These are phyloP conservation scores for Salix brachista DNA, from an alignment of 345 rosid genomes.

Conservation along the genomic window DNA sequence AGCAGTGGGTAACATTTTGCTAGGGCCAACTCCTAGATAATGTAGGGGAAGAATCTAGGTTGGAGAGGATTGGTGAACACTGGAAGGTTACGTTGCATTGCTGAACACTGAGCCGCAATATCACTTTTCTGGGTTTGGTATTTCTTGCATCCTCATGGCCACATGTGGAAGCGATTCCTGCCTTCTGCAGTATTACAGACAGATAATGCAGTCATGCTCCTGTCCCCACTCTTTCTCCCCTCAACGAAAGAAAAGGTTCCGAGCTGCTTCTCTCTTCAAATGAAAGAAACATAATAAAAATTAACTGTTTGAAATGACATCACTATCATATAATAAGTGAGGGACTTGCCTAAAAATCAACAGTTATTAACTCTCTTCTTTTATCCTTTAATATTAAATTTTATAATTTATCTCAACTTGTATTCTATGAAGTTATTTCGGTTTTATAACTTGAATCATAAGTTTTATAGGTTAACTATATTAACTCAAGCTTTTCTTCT, in stretches of 20 bases:
- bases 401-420: too few relatives aligned
- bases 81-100: conserved; percentile 44
- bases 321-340: too few relatives aligned
- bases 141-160: conserved; percentile 38
- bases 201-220: not conserved
- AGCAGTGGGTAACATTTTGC: not conserved
- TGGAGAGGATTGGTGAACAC: conserved; percentile 11
- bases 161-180: conserved; percentile 64
- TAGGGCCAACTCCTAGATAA: conserved; percentile 14
- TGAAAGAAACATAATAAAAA: not conserved
- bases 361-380: too few relatives aligned
- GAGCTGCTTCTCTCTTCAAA: too few relatives aligned
- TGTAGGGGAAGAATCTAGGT: conserved; percentile 23
- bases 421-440: too few relatives aligned
- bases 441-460: too few relatives aligned
- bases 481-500: too few relatives aligned
- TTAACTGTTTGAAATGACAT: not conserved
- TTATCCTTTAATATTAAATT: too few relatives aligned
- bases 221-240: too few relatives aligned
- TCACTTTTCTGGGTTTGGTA: conserved; percentile 48
- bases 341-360: not conserved
- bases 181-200: conserved; percentile 27
- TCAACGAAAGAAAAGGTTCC: too few relatives aligned
- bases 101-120: conserved; percentile 45
- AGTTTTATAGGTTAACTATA: too few relatives aligned